A percentile compares a stretch with the other conserved stretches of the same genome.
Evolutionary conservation across 2,329 filamentous ascomycete genomes (phyloP).

Genomic region (Diaporthe aspalathi): DNA sequence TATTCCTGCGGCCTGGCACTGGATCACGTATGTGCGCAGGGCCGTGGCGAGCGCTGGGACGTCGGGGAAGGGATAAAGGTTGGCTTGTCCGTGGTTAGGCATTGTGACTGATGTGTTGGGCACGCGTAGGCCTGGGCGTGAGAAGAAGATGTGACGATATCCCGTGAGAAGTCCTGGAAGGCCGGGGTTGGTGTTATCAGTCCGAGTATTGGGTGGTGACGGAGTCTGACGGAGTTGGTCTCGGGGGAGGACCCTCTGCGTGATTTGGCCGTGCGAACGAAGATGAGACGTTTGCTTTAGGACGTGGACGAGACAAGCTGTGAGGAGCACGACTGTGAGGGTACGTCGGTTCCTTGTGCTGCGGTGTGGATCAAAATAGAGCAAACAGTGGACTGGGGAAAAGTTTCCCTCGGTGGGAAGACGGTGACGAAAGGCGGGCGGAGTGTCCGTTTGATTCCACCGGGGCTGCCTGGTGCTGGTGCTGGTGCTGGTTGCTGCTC

Average conservation of each 20-base stretch:
- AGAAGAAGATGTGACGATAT: neutral
- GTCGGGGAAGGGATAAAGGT: constrained; percentile 84
- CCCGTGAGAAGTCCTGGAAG: neutral
- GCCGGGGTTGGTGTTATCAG: constrained; percentile 11
- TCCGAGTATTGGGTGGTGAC: neutral
- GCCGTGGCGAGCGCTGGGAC: constrained; percentile 77
- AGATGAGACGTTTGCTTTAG: neutral
- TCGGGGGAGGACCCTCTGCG: constrained; percentile 24
- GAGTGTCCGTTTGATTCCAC: constrained; percentile 20
- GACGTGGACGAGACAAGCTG: neutral
- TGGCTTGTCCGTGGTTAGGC: constrained; percentile 65
- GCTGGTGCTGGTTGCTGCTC: no score
- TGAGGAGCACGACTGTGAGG: neutral
- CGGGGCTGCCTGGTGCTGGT: neutral
- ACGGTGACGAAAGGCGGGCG: constrained; percentile 29
- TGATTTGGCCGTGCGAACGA: constrained; percentile 35
- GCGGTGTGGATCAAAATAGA: constrained; percentile 11
- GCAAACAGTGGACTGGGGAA: constrained; percentile 23
- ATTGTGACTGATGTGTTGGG: constrained; percentile 52
- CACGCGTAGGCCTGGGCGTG: neutral
- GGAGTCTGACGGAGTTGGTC: neutral
- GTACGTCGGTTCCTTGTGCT: constrained; percentile 1
- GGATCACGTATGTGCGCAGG: constrained; percentile 84
- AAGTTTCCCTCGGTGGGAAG: constrained; percentile 23
- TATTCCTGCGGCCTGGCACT: constrained; percentile 83